Conservation (phyloP, 139 green algal genomes). For the Chlorella sp. region DNA sequence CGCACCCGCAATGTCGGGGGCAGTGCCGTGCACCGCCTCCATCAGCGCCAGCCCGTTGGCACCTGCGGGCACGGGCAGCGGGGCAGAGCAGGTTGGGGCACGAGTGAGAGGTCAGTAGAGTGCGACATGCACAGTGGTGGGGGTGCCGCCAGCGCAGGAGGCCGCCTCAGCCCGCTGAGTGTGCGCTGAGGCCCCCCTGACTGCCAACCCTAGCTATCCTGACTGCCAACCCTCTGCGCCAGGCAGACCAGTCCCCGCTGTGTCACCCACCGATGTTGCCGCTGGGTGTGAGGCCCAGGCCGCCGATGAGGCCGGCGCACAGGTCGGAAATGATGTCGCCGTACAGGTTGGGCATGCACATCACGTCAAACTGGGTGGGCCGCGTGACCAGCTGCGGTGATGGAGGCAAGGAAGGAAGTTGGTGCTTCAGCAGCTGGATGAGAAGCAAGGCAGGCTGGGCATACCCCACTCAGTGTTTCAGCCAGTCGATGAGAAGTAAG, state of each 20-base stretch:
- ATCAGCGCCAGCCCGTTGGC: constrained; percentile 86
- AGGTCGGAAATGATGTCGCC: constrained; percentile 98
- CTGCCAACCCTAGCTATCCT: no score
- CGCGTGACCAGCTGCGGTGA: constrained; percentile 71
- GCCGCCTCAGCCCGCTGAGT: no score
- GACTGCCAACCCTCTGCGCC: no score
- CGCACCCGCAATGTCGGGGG: constrained; percentile 87
- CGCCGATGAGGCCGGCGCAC: constrained; percentile 94
- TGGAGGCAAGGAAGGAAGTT: neutral
- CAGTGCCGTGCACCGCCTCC: constrained; percentile 97
- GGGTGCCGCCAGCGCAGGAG: no score
- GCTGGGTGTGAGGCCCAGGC: constrained; percentile 93
- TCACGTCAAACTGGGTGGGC: constrained; percentile 93
- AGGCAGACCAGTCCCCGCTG: no score
- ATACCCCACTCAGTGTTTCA: no score
- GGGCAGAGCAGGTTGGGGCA: neutral
- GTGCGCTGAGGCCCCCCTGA: no score
- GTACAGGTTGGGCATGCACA: constrained; percentile 98
- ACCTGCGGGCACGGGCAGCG: constrained; percentile 50
- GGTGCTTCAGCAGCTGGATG: no score
- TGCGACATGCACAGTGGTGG: no score
- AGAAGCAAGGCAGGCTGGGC: no score
- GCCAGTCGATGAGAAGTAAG: no score
- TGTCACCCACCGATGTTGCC: constrained; percentile 78
- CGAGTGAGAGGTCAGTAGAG: no score